Evolutionary conservation across 805 yeast genomes (phyloP).

Genomic region (Saccharomycopsis vini): DNA sequence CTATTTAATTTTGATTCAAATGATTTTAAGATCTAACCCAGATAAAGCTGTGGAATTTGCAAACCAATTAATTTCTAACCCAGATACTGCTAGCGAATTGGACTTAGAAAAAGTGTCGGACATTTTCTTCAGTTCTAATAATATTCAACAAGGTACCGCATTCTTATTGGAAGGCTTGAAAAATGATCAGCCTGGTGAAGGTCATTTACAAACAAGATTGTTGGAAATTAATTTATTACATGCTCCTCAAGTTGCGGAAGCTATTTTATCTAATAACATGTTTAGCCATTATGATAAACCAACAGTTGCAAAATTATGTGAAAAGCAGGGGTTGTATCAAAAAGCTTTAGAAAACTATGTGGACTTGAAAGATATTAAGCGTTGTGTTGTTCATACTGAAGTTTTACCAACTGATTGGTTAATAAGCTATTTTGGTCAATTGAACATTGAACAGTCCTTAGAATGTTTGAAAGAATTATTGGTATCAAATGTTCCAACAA

Average conservation of each 20-base stretch:
- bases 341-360: constrained; percentile 95
- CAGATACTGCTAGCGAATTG: constrained; percentile 48
- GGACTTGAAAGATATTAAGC: constrained; percentile 88
- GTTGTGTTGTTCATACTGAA: constrained; percentile 83
- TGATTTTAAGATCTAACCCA: constrained; percentile 86
- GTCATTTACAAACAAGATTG: constrained; percentile 89
- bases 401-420: constrained; percentile 90
- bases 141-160: constrained; percentile 96
- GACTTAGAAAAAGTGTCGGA: constrained; percentile 86
- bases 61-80: constrained; percentile 62
- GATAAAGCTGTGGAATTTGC: constrained; percentile 98
- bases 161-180: constrained; percentile 91
- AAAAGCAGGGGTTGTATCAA: constrained; percentile 91
- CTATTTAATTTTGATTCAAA: constrained; percentile 80
- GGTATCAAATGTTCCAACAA: constrained; percentile 68
- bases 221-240: constrained; percentile 86
- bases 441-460: constrained; percentile 88
- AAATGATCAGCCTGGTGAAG: constrained; percentile 88
- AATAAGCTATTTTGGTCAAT: constrained; percentile 82
- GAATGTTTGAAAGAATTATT: constrained; percentile 83
- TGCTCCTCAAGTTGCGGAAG: constrained; percentile 99
- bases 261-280: constrained; percentile 91
- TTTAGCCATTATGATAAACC: constrained; percentile 93
- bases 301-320: constrained; percentile 85
- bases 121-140: constrained; percentile 88